Evolutionary conservation across 2,329 filamentous ascomycete genomes (phyloP), one percentile per base, ranked within the genome.

Genomic region (Aquanectria penicillioides): DNA sequence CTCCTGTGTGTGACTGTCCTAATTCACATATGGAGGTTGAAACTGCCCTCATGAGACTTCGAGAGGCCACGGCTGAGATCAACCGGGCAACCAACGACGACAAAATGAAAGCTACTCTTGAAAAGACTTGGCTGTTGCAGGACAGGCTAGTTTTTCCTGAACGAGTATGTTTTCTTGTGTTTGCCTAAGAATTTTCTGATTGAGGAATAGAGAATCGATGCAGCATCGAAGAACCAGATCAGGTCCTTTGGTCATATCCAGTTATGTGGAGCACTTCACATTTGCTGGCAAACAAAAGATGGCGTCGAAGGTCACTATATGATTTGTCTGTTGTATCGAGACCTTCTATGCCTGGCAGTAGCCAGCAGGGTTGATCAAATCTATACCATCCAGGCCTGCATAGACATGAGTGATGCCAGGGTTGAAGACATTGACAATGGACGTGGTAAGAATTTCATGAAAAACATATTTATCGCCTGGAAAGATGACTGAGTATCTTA

Each of bases 71-170:
- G 3, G 83, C 86, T 5, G 89, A 90, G 67, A 93, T 97, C 73
- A 97, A 98, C 72, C 83, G 86, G 57, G 92, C 92, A n/a, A 94
- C 91, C 20, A 88, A 93, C 58, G 91, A 95, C 69, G 86, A 86
- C 8, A 79, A 86, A 41, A 87, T 88, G 65, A 89, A 89, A 68
- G 83, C 83, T 15, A 83, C 86, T 1, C 86, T 97, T 53, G 88
- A 94, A 67, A 93, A 89, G 66, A 96, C 93, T 0, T 93, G 94
- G 87, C 77, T 92, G 17, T 80, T 99, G 12, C 93, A 97, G 74
- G 90, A 94, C 66, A 89, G 92, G 28, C 82, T 98, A 9, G 81
- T 85, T 0, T 94, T 97, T 71, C 84, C 89, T 2, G 83, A 90
- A 61, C 86, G 90, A 73, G 91, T 94, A 78, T 72, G 81, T 70